Percentiles rank a stretch among this genome's conserved stretches.
Conservation (phyloP, 2,329 filamentous ascomycete species). For the Rachicladosporium sp. region DNA sequence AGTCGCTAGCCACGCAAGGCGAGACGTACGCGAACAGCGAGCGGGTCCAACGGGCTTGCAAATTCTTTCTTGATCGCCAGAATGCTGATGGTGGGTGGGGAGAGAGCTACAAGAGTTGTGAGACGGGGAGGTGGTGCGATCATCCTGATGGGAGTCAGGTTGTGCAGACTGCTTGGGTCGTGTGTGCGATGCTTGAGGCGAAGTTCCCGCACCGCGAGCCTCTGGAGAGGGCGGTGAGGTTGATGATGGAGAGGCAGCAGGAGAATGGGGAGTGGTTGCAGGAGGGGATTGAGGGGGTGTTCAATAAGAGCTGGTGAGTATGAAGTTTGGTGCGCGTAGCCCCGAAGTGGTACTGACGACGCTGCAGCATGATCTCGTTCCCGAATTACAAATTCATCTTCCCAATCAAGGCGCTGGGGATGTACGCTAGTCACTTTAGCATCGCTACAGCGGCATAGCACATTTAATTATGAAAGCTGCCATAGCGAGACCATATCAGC, state of each 20-base stretch:
- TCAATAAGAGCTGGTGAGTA: constrained; percentile 97
- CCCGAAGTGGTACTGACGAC: no score
- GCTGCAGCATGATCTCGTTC: constrained; percentile 87
- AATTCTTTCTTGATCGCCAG: constrained; percentile 77
- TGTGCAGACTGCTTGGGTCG: constrained; percentile 82
- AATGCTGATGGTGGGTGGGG: constrained; percentile 90
- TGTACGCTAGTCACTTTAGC: constrained; percentile 62
- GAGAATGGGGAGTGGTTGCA: constrained; percentile 87
- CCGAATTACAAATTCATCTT: constrained; percentile 99
- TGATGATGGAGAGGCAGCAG: constrained; percentile 79
- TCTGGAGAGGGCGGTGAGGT: constrained; percentile 58
- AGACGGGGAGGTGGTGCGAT: constrained; percentile 61
- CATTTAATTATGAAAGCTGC: no score
- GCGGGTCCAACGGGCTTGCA: constrained; percentile 60
- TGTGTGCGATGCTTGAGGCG: constrained; percentile 68
- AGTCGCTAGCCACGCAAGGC: constrained; percentile 68
- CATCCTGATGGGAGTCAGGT: constrained; percentile 68
- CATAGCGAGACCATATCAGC: no score
- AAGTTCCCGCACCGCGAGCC: constrained; percentile 63
- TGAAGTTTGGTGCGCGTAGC: no score
- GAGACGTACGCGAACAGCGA: constrained; percentile 68
- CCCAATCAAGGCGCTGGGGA: constrained; percentile 81
- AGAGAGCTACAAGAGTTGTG: constrained; percentile 81
- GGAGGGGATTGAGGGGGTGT: constrained; percentile 93
- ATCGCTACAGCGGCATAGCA: no score